Evolutionary conservation across 2,329 filamentous ascomycete species (phyloP).

Genomic region (Xylariaceae sp.): DNA sequence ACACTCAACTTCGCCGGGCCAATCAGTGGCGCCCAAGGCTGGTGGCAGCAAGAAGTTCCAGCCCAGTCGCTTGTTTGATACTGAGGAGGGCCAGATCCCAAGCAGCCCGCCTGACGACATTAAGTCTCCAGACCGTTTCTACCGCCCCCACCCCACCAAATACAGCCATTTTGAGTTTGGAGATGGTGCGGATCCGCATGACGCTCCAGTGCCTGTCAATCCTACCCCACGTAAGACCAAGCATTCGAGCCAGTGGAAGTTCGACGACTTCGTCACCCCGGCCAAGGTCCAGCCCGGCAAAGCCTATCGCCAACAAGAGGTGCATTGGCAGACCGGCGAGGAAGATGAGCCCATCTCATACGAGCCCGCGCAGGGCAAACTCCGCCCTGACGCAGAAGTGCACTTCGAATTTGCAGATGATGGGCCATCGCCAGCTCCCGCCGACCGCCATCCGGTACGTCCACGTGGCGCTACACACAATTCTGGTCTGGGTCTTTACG

Average conservation of each 20-base stretch:
- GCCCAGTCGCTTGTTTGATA: slow-evolving; percentile 62
- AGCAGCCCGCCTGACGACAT: slow-evolving; percentile 42
- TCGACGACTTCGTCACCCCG: slow-evolving; percentile 83
- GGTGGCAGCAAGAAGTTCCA: slow-evolving; percentile 62
- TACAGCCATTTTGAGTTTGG: slow-evolving; percentile 84
- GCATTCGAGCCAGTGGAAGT: slow-evolving; percentile 77
- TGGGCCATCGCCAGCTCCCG: slow-evolving; percentile 49
- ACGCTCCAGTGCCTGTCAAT: slow-evolving; percentile 43
- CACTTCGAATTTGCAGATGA: slow-evolving; percentile 87
- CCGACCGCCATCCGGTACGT: slow-evolving; percentile 45
- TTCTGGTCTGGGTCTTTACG: slow-evolving; percentile 69
- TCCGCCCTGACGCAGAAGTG: slow-evolving; percentile 74
- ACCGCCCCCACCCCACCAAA: slow-evolving; percentile 71
- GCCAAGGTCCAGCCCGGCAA: slow-evolving; percentile 66
- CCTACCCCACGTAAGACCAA: slow-evolving; percentile 53
- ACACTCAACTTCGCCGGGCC: slow-evolving; percentile 34
- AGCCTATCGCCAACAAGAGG: slow-evolving; percentile 61
- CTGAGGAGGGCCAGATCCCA: slow-evolving; percentile 47
- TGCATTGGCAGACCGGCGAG: slow-evolving; percentile 77
- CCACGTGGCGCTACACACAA: slow-evolving; percentile 61
- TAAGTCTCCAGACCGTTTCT: slow-evolving; percentile 42
- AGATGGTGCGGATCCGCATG: slow-evolving; percentile 57
- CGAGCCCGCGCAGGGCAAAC: slow-evolving; percentile 58
- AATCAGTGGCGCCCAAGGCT: slow-evolving; percentile 41
- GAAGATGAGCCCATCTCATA: slow-evolving; percentile 61